Evolutionary conservation across 768 basidiomycete species (phyloP), one percentile per base, ranked within the genome.

Genomic region (Suillus tomentosus): DNA sequence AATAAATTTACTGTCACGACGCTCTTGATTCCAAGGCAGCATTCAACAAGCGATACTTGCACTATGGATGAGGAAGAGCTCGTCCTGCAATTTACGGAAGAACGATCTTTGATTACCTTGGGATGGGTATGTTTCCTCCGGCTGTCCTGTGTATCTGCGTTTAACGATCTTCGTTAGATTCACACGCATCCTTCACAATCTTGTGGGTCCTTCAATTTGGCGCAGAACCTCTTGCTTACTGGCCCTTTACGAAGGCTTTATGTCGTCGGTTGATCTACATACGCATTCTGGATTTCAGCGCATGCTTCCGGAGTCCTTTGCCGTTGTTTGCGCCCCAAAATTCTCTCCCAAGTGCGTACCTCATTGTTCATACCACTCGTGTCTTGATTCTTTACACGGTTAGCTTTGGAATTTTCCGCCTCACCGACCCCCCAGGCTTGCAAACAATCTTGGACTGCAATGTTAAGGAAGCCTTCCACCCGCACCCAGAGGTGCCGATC

Each of bases 241-340:
- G 40, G 65, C 47, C 7, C 50, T 36, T 53, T 54, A 27, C 3
- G 37, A 40, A 90, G 88, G 88, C 75, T 97, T 97, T 79, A 94
- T 96, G 91, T 95, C 94, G 7, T 96, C 94, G 9, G 89, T 96
- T 19, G 95, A 96, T 74, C 76, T 97, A 24, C 95, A 97, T 69
- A 96, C 94, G 3, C 95, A 96, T 74, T 88, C 91, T 1, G 89
- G 85, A 9, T 97, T 95, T 77, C 95, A 96, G 69, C 76, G 85
- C 42, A 95, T 94, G 89, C 83, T 97, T 4, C 91, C 91, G 0
- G 95, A 97, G 72, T 94, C 92, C 0, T 92, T 96, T 72, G 95
- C 95, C 36, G 36, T 37, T 37, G 36, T 37, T 17, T 95, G 93
- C 70, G 92, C 94, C 4, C 95, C 95, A 0, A 85, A 84, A 55